Percentiles rank a stretch among this genome's conserved stretches.
Evolutionary conservation across 78 protist species (phyloP).

Genomic region (Tieghemostelium lacteum): DNA sequence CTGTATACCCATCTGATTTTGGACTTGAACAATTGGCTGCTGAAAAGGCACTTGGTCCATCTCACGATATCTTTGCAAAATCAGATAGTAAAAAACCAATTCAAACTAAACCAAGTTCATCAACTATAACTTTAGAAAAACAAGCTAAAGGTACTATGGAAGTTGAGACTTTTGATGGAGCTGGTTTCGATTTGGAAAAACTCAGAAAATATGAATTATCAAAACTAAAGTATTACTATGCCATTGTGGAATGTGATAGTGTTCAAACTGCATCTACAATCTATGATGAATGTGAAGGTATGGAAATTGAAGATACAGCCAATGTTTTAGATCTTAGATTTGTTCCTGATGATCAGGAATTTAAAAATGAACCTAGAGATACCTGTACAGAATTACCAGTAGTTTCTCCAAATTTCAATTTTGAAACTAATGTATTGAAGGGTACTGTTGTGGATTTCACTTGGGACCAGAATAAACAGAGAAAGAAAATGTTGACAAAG

Average conservation of each 20-base stretch:
- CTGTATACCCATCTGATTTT: constrained; percentile 82
- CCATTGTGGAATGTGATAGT: constrained; percentile 83
- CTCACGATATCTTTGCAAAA: constrained; percentile 17
- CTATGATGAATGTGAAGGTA: constrained; percentile 85
- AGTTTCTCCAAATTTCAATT: background rate
- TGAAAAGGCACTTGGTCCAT: constrained; percentile 64
- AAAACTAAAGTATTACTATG: constrained; percentile 86
- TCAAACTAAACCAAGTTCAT: background rate
- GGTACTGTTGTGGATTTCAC: constrained; percentile 68
- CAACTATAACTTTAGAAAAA: constrained; percentile 10
- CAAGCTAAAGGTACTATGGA: background rate
- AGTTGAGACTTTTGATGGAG: constrained; percentile 61
- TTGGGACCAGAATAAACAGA: constrained; percentile 67
- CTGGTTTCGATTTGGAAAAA: constrained; percentile 41
- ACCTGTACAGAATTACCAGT: constrained; percentile 34
- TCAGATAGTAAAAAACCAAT: background rate
- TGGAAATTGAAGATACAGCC: constrained; percentile 77
- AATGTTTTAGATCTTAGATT: constrained; percentile 82
- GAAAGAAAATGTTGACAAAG: constrained; percentile 41
- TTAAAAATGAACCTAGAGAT: constrained; percentile 56
- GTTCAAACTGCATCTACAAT: constrained; percentile 76
- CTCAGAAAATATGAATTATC: constrained; percentile 74
- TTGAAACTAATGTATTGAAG: constrained; percentile 35
- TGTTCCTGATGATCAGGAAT: constrained; percentile 78
- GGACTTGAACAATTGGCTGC: constrained; percentile 73